Base-by-base conservation (phyloP, 306 rosid species). In the Cucurbita argyrosperma region DNA sequence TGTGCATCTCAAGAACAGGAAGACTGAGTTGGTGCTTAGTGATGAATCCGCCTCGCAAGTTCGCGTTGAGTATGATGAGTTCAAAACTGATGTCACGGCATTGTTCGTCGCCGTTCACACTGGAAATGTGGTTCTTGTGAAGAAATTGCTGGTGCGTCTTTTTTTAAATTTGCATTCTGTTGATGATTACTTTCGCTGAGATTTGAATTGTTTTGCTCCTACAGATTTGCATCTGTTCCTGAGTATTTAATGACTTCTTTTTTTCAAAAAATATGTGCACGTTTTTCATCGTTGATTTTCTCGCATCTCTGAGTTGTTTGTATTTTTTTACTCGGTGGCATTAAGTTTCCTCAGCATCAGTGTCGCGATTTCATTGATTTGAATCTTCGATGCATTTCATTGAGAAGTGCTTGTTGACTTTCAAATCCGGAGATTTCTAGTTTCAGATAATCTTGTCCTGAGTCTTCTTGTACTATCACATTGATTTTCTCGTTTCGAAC, bases 31-130 rank as follows among this genome's bases (percentile, higher is more conserved):
- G 52, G 53, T 87, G 4, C 55, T 85, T 5, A 49, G 59, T 35
- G 84, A 82, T 7, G 97, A 93, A 80, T 85, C 92, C 59, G 68
- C 92, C 45, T 86, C 78, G 65, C 85, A 84, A 39, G 92, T 90
- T 52, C 83, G 86, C 39, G 64, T 93, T 0, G 83, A 79, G 72
- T 85, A 82, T 78, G 85, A 79, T 80, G 98, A 93, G 83, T 85
- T 87, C 80, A 87, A 82, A 72, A 79, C 94, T 52, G 98, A 93
- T 59, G 96, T 93, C 66, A 84, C 98, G 50, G 87, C 98, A 21
- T 88, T 93, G 45, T 89, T 93, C 77, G 89, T 87, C 74, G 98
- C 98, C 16, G 98, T 90, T 55, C 97, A 93, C 23, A 30, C 85
- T 10, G 97, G 91, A 55, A 86, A 84, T 61, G 84, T 72, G 2